These are phyloP conservation scores for Talaromyces sp. DNA, from an alignment of 2,329 filamentous ascomycete species.

Conservation along the genomic window DNA sequence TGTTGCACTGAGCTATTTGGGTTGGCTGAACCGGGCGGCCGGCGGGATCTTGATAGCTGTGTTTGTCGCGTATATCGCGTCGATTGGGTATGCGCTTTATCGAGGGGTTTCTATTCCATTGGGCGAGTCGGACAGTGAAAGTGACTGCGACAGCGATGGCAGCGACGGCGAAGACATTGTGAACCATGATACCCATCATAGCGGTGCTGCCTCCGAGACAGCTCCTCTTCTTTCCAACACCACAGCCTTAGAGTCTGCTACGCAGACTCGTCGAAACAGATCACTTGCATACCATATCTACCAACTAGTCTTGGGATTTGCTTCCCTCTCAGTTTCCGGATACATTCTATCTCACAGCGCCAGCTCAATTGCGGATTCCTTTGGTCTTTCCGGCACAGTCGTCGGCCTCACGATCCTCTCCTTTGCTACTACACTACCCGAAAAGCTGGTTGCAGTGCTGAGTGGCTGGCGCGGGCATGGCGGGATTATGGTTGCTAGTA, in stretches of 20 bases:
- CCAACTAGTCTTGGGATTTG: conserved; percentile 40
- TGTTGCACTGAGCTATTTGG: conserved; percentile 31
- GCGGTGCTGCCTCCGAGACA: conserved; percentile 10
- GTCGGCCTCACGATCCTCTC: conserved; percentile 45
- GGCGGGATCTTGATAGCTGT: conserved; percentile 36
- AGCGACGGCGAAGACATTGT: conserved; percentile 21
- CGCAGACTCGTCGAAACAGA: conserved; percentile 8
- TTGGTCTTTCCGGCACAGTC: conserved; percentile 41
- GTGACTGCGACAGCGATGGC: conserved; percentile 25
- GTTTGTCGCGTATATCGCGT: conserved; percentile 42
- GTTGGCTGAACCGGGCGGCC: conserved; percentile 26
- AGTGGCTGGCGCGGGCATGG: conserved; percentile 42
- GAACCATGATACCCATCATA: conserved; percentile 12
- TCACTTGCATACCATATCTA: conserved; percentile 33
- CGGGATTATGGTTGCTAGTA: conserved; percentile 49
- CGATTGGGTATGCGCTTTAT: conserved; percentile 42
- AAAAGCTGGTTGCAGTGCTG: conserved; percentile 48
- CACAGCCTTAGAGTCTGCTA: not conserved
- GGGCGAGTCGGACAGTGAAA: conserved; percentile 38
- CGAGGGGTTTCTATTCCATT: conserved; percentile 37
- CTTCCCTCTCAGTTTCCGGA: conserved; percentile 41
- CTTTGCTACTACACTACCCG: conserved; percentile 49
- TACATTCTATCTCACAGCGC: conserved; percentile 46
- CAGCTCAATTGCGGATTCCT: conserved; percentile 32
- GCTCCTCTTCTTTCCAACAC: conserved; percentile 13